phyloP scores from a whole-genome alignment of 2,329 filamentous ascomycete species.

The Waltergamsia citrina region DNA sequence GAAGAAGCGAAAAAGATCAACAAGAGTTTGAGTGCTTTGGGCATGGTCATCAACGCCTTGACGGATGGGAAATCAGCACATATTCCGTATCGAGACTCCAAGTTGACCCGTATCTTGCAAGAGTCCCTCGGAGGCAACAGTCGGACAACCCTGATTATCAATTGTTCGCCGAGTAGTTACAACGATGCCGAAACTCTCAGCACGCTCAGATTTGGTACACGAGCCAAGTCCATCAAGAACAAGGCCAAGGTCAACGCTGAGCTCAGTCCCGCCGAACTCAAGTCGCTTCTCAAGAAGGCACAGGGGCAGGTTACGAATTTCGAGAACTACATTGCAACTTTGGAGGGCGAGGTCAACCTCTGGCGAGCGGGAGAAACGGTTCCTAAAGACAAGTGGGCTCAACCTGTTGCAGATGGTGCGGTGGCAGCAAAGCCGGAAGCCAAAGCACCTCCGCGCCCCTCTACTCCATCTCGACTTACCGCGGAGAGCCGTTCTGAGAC shows the following conservation, averaged over 20 bases:
- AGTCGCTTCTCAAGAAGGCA: slow-evolving; percentile 83
- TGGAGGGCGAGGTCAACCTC: slow-evolving; percentile 75
- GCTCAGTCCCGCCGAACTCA: slow-evolving; percentile 90
- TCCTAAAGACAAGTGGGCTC: slow-evolving; percentile 81
- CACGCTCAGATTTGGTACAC: slow-evolving; percentile 87
- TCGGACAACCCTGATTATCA: slow-evolving; percentile 95
- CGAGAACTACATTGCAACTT: slow-evolving; percentile 71
- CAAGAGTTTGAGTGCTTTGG: slow-evolving; percentile 95
- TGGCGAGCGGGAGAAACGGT: slow-evolving; percentile 88
- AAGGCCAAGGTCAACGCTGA: slow-evolving; percentile 99
- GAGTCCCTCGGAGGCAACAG: slow-evolving; percentile 97
- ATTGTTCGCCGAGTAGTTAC: slow-evolving; percentile 97
- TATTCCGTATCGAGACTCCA: slow-evolving; percentile 94
- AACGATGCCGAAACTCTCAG: slow-evolving; percentile 92
- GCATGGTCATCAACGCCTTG: slow-evolving; percentile 97
- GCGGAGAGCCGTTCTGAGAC: slow-evolving; percentile 54
- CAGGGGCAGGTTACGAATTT: slow-evolving; percentile 84
- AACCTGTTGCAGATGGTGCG: slow-evolving; percentile 42
- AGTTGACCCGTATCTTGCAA: slow-evolving; percentile 93
- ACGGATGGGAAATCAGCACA: slow-evolving; percentile 96
- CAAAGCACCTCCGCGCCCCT: slow-evolving; percentile 34
- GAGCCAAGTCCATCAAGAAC: slow-evolving; percentile 98
- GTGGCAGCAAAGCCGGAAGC: slow-evolving; percentile 29
- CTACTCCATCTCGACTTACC: slow-evolving; percentile 38
- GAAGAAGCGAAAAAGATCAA: slow-evolving; percentile 99